These are phyloP conservation scores for Aquilaria sinensis DNA, from an alignment of 345 rosid genomes.

Conservation along the genomic window DNA sequence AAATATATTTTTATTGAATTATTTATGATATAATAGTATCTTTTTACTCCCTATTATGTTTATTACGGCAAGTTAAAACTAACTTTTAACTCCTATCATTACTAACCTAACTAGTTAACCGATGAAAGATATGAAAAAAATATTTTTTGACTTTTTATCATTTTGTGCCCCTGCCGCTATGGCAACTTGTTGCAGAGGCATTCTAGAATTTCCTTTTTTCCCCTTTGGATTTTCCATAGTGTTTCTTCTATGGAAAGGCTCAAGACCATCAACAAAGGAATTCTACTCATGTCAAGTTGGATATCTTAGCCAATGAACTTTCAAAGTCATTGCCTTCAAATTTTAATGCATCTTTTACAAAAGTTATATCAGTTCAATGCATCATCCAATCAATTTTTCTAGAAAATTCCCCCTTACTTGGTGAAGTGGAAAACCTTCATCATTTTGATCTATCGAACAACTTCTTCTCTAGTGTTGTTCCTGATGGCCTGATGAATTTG, in stretches of 20 bases:
- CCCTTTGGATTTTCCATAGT: conserved; percentile 14
- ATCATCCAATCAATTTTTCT: conserved; percentile 7
- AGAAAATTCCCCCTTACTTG: conserved; percentile 10
- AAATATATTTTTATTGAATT: no score
- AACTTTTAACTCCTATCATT: no score
- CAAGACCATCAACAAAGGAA: background rate
- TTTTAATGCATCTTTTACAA: conserved; percentile 1
- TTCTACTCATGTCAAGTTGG: background rate
- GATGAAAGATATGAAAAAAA: no score
- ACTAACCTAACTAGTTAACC: no score
- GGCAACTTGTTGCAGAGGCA: no score
- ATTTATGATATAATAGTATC: no score
- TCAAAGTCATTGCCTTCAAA: conserved; percentile 4
- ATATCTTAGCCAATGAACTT: conserved; percentile 12
- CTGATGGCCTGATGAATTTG: conserved; percentile 9
- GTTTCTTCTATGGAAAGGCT: conserved; percentile 13
- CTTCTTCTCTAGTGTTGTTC: conserved; percentile 8
- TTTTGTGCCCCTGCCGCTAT: no score
- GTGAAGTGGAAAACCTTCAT: conserved; percentile 1
- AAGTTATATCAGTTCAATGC: conserved; percentile 11
- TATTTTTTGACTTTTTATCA: no score
- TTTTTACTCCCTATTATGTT: no score
- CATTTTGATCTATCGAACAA: conserved; percentile 14
- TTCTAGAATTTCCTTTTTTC: background rate
- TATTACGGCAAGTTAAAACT: no score